Percentiles rank a stretch among this genome's conserved stretches.
Evolutionary conservation across 768 basidiomycete species (phyloP).

Genomic region (Cyclocybe cylindracea): DNA sequence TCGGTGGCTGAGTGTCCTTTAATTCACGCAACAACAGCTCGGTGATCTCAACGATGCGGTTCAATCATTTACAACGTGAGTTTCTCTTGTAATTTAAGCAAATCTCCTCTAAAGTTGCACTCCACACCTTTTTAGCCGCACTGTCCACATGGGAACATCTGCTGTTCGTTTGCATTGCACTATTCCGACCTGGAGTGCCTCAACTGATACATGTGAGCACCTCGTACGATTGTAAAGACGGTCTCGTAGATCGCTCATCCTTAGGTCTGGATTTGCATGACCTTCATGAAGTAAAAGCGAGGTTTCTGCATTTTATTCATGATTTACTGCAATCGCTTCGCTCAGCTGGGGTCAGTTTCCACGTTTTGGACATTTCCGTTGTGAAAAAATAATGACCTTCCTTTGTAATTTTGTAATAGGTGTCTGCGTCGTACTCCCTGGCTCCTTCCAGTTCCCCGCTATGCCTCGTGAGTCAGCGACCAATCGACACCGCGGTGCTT

Average conservation of each 20-base stretch:
- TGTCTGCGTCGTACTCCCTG: conserved; percentile 63
- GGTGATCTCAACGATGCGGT: conserved; percentile 58
- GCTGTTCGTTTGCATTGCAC: conserved; percentile 63
- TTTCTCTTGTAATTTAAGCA: not conserved
- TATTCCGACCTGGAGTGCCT: conserved; percentile 65
- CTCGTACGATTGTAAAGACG: not conserved
- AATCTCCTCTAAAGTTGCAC: not conserved
- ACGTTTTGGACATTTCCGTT: not conserved
- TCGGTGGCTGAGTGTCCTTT: not conserved
- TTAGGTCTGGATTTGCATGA: conserved; percentile 69
- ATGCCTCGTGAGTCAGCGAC: conserved; percentile 55
- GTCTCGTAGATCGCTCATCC: not conserved
- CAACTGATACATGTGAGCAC: conserved; percentile 56
- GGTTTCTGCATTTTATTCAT: conserved; percentile 65
- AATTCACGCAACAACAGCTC: conserved; percentile 33
- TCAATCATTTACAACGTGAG: conserved; percentile 62
- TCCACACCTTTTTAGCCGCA: conserved; percentile 37
- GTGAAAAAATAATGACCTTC: not conserved
- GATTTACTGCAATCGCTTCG: conserved; percentile 60
- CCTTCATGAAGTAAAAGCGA: conserved; percentile 62
- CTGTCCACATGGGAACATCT: conserved; percentile 45
- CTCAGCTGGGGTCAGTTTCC: conserved; percentile 54
- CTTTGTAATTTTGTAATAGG: conserved; percentile 33
- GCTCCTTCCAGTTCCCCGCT: conserved; percentile 60
- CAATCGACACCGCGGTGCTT: conserved; percentile 44